Evolutionary conservation across 2,329 filamentous ascomycete genomes (phyloP), one percentile per base, ranked within the genome.

Genomic region (Chaetoscypha palmicola): DNA sequence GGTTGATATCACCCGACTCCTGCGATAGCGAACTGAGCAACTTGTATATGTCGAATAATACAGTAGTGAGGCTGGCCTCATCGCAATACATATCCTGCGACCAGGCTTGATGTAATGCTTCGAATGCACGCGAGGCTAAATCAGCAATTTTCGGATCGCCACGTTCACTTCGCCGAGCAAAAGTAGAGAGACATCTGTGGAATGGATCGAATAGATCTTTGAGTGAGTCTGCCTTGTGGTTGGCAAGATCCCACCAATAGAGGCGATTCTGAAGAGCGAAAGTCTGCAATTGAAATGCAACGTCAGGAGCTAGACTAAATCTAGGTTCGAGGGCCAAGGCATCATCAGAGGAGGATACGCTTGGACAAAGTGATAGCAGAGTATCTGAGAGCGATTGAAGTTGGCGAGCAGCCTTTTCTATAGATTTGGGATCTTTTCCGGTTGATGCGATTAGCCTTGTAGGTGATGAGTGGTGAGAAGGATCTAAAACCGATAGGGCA

Each of bases 161-260:
- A 40, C 38, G n/a, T 41, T 52, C 46, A 41, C 48, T 61, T 41
- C 82, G 72, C 44, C 81, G 70, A 12, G 69, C 64, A 52, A 81
- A 84, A 1, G 83, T 74, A 8, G 70, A 66, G 14, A 85, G 54
- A 50, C 79, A 88, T 40, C 75, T 76, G 0, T 73, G 70, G 38
- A 86, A 73, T 0, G 83, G 82, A 1, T 76, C 68, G n/a, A 82
- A 57, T 5, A 89, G 62, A 11, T 88, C 83, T 45, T 78, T 79
- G 26, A 79, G 73, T 3, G 73, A 59, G 45, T 83, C 73, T 1
- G 73, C 74, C 46, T 73, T 61, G 54, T 86, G 80, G 1, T 71
- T 69, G 5, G 74, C 74, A 45, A 86, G 56, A 32, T 64, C 68
- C 83, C 83, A 88, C 73, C 79, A 86, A 32, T 68, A 65, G n/a